Conservation (phyloP, 352 stramenopile genomes). For the Pythium periplocum region DNA sequence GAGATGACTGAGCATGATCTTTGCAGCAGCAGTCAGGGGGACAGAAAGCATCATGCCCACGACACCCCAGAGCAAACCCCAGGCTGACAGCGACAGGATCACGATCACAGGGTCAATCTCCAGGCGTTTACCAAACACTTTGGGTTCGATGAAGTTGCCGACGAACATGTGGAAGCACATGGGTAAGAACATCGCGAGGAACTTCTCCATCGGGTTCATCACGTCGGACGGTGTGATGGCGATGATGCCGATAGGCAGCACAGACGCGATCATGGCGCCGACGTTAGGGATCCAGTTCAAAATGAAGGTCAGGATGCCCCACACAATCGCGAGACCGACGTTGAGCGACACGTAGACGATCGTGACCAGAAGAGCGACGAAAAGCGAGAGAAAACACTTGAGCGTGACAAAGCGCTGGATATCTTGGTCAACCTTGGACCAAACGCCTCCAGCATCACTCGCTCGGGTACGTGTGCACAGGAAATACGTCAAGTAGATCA, state of each 20-base stretch:
- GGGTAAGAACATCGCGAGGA: constrained; percentile 74
- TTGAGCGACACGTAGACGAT: constrained; percentile 89
- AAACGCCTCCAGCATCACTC: constrained; percentile 78
- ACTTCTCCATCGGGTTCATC: constrained; percentile 89
- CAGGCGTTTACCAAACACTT: constrained; percentile 82
- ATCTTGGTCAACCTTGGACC: constrained; percentile 87
- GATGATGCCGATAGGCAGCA: constrained; percentile 82
- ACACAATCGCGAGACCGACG: constrained; percentile 81
- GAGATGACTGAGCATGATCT: constrained; percentile 86
- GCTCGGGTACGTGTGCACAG: constrained; percentile 79
- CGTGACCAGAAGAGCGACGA: constrained; percentile 82
- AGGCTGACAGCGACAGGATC: constrained; percentile 84
- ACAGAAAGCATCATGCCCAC: constrained; percentile 89
- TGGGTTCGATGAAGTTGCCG: constrained; percentile 86
- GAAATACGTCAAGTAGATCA: constrained; percentile 89
- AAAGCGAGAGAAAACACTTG: constrained; percentile 86
- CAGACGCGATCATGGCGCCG: constrained; percentile 83
- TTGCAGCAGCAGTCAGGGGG: constrained; percentile 74
- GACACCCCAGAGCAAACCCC: constrained; percentile 80
- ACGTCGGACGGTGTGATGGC: constrained; percentile 75
- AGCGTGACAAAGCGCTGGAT: constrained; percentile 87
- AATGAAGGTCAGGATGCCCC: constrained; percentile 87
- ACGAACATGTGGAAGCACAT: constrained; percentile 90
- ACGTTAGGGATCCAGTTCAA: constrained; percentile 89
- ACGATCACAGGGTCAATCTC: constrained; percentile 86